Evolutionary conservation across 306 rosid genomes (phyloP), one percentile per base, ranked within the genome.

Genomic region (Fragaria ananassa): DNA sequence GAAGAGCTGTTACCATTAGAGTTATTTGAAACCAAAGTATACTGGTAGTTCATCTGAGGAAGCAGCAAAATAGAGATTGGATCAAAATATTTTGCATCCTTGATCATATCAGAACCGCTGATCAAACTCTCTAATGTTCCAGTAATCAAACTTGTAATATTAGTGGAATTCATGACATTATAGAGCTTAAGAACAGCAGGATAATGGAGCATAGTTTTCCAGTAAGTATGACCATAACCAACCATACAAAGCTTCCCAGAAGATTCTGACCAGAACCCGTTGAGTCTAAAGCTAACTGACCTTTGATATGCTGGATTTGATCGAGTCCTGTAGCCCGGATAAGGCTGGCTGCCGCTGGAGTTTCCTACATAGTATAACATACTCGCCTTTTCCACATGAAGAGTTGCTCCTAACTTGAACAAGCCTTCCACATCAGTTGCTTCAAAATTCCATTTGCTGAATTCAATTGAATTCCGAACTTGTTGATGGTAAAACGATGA

Each of bases 201-300:
- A 27, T 70, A 27, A 66, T 41, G 57, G 29, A 75, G 39, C 66
- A 29, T 17, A 3, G 64, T 47, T 82, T 67, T 68, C 3, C 64
- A 71, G 72, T 69, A 62, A 3, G 50, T 49, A 31, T 0, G 63
- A 25, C 72, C 74, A 23, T 39, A 77, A 2, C 91, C 91, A 66
- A 85, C 85, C 85, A 81, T 83, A 31, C 76, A 72, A n/a, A 72
- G 47, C 51, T 56, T 72, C 17, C 66, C 66, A 72, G 76, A 53
- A 37, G 91, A 76, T 76, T 70, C 70, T 65, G 90, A 91, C 91
- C 91, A 91, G 69, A 83, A 87, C 25, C 93, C 93, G 5, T 12
- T 4, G 4, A 47, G 60, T 53, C 11, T 19, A 53, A 53, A 53
- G 10, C 18, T 5, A 6, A 53, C 11, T 18, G 60, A 19, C 46